phyloP scores from a whole-genome alignment of 768 basidiomycete genomes.

The Mrakia hoshinonis region DNA sequence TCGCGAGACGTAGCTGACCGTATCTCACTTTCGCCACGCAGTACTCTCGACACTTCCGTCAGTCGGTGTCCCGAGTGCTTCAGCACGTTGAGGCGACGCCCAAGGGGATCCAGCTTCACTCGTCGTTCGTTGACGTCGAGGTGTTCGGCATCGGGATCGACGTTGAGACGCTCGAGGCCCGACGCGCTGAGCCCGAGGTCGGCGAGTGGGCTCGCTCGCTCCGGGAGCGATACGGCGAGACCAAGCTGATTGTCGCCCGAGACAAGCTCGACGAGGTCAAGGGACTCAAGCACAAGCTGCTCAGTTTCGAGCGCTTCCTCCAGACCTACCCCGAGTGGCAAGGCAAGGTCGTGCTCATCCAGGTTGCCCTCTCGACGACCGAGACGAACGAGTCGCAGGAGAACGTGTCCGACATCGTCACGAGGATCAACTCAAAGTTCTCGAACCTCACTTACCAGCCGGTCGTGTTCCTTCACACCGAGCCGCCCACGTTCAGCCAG shows the following conservation, averaged over 20 bases:
- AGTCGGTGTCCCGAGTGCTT: slow-evolving; percentile 72
- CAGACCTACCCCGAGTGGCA: slow-evolving; percentile 70
- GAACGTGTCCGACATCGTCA: slow-evolving; percentile 63
- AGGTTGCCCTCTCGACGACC: slow-evolving; percentile 76
- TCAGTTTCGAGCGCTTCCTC: slow-evolving; percentile 73
- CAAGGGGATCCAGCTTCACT: slow-evolving; percentile 64
- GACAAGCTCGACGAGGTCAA: slow-evolving; percentile 84
- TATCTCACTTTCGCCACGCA: slow-evolving; percentile 49
- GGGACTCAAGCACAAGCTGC: slow-evolving; percentile 73
- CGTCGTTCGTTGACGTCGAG: slow-evolving; percentile 58
- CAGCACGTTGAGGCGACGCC: slow-evolving; percentile 65
- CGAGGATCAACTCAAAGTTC: slow-evolving; percentile 72
- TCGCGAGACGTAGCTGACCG: too few species aligned
- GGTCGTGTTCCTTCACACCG: slow-evolving; percentile 73
- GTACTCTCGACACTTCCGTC: slow-evolving; percentile 74
- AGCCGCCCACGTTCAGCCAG: slow-evolving; percentile 74
- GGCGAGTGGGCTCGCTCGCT: slow-evolving; percentile 70
- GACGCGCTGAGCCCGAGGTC: slow-evolving; percentile 64
- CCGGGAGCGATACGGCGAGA: slow-evolving; percentile 71
- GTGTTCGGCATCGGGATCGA: slow-evolving; percentile 90
- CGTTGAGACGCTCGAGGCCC: slow-evolving; percentile 56
- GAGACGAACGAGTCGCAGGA: slow-evolving; percentile 66
- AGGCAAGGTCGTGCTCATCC: slow-evolving; percentile 73
- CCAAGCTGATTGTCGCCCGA: slow-evolving; percentile 77
- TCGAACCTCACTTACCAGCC: slow-evolving; percentile 80